Evolutionary conservation across 2,329 filamentous ascomycete species (phyloP).

Genomic region (Ampelomyces quisqualis): DNA sequence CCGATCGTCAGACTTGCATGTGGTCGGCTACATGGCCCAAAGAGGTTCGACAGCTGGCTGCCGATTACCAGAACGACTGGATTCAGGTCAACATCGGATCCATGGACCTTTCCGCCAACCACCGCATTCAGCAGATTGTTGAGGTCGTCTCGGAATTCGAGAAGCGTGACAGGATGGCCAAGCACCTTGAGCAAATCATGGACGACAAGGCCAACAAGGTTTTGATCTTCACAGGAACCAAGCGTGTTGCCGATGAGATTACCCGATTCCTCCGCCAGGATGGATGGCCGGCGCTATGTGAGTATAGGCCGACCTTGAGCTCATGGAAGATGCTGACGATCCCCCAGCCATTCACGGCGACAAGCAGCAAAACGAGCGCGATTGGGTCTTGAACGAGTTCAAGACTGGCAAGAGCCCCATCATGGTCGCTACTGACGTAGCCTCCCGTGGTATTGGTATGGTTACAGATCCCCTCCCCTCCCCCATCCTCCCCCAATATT

Average conservation of each 20-base stretch:
- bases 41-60: conserved; percentile 88
- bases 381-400: conserved; percentile 99
- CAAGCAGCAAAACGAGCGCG: conserved; percentile 99
- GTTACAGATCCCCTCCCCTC: conserved; percentile 61
- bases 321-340: conserved; percentile 4
- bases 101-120: conserved; percentile 92
- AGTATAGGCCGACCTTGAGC: no score
- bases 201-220: conserved; percentile 94
- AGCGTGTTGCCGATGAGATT: conserved; percentile 96
- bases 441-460: conserved; percentile 99
- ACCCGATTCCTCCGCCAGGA: conserved; percentile 96
- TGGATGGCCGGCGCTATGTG: conserved; percentile 95
- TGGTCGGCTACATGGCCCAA: conserved; percentile 99
- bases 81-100: conserved; percentile 99
- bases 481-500: conserved; percentile 42
- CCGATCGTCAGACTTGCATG: conserved; percentile 98
- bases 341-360: conserved; percentile 88
- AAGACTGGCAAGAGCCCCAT: conserved; percentile 99
- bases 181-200: conserved; percentile 97
- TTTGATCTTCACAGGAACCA: conserved; percentile 82
- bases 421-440: conserved; percentile 99
- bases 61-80: conserved; percentile 90
- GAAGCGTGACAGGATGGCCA: conserved; percentile 96
- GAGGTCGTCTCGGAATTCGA: conserved; percentile 95
- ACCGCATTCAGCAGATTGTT: conserved; percentile 96